Percentiles rank a stretch among this genome's conserved stretches.
phyloP scores from a whole-genome alignment of 768 basidiomycete genomes.

The Collybia nuda region DNA sequence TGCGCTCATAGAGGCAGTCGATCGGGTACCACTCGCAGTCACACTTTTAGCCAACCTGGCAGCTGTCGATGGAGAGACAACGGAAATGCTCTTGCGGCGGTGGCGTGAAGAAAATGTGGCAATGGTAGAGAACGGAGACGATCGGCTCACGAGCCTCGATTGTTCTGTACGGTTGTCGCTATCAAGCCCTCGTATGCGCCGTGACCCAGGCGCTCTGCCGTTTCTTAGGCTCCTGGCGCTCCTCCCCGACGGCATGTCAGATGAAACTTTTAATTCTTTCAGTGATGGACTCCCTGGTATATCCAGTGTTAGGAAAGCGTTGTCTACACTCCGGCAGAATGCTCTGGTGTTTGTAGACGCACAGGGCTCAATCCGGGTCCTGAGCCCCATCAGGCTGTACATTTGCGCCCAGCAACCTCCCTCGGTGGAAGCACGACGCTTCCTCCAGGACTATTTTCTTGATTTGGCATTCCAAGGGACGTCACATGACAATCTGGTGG shows the following conservation, averaged over 20 bases:
- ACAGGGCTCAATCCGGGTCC: conserved; percentile 18
- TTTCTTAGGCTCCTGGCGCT: conserved; percentile 26
- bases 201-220: conserved; percentile 20
- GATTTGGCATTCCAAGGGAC: conserved; percentile 15
- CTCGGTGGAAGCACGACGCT: conserved; percentile 11
- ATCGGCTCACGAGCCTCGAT: conserved; percentile 27
- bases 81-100: conserved; percentile 25
- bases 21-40: conserved; percentile 31
- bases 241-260: conserved; percentile 27
- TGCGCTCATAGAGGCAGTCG: conserved; percentile 25
- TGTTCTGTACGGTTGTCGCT: conserved; percentile 29
- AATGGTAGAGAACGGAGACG: conserved; percentile 25
- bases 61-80: conserved; percentile 26
- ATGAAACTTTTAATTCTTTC: conserved; percentile 12
- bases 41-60: conserved; percentile 30
- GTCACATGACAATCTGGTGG: conserved; percentile 3
- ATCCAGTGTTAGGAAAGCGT: conserved; percentile 17
- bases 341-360: conserved; percentile 21
- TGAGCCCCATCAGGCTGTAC: conserved; percentile 27
- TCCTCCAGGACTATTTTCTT: conserved; percentile 22
- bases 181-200: conserved; percentile 22
- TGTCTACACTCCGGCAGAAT: conserved; percentile 26
- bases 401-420: conserved; percentile 21
- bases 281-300: conserved; percentile 17
- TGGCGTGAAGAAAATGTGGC: conserved; percentile 26